A percentile compares a stretch with the other conserved stretches of the same genome.
Evolutionary conservation across 164 flowering plant genomes (phyloP).

Genomic region (Aristolochia fimbriata): DNA sequence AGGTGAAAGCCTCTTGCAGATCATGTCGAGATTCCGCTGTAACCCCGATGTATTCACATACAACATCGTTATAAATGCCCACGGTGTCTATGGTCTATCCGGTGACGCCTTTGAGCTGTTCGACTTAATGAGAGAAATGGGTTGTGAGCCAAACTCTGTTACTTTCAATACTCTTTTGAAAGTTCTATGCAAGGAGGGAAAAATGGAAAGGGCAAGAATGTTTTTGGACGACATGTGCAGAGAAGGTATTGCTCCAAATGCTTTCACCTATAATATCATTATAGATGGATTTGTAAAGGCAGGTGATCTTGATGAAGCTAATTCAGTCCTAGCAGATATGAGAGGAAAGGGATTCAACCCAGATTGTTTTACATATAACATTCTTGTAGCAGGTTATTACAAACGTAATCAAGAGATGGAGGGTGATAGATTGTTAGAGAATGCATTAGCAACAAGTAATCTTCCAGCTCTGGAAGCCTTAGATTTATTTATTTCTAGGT

Average conservation of each 20-base stretch:
- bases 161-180: slow-evolving; percentile 60
- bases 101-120: slow-evolving; percentile 38
- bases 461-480: slow-evolving; percentile 29
- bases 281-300: slow-evolving; percentile 83
- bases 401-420: slow-evolving; percentile 58
- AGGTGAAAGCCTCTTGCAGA: slow-evolving; percentile 53
- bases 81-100: slow-evolving; percentile 44
- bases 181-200: slow-evolving; percentile 71
- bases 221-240: slow-evolving; percentile 38
- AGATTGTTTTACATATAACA: slow-evolving; percentile 67
- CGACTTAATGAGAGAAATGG: slow-evolving; percentile 42
- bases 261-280: slow-evolving; percentile 44
- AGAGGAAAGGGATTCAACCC: slow-evolving; percentile 43
- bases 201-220: slow-evolving; percentile 52
- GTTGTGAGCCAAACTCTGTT: slow-evolving; percentile 43
- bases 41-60: slow-evolving; percentile 49
- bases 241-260: slow-evolving; percentile 36
- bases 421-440: slow-evolving; percentile 37
- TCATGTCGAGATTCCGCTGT: slow-evolving; percentile 56
- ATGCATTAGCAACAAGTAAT: slow-evolving; percentile 25
- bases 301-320: slow-evolving; percentile 52
- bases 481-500: slow-evolving; percentile 46
- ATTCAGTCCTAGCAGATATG: slow-evolving; percentile 58
- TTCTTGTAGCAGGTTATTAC: slow-evolving; percentile 49
- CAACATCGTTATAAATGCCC: slow-evolving; percentile 67